These are phyloP conservation scores for Gillenia trifoliata DNA, from an alignment of 306 rosid genomes.

Conservation along the genomic window DNA sequence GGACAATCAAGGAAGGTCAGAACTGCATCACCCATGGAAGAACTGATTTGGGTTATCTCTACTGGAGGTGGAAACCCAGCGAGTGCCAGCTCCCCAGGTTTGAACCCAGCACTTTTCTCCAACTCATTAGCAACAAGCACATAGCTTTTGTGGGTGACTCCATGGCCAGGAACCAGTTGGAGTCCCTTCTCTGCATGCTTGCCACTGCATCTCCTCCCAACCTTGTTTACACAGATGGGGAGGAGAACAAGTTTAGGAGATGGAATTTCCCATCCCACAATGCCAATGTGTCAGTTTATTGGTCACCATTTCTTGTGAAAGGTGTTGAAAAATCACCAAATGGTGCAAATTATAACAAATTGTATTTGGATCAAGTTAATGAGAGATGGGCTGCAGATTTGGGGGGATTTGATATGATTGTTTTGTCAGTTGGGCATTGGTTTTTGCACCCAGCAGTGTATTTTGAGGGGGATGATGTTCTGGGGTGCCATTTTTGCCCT, in stretches of 20 bases:
- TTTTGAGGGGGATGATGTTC: constrained; percentile 44
- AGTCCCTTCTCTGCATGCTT: constrained; percentile 85
- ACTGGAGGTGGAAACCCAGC: constrained; percentile 81
- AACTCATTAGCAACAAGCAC: constrained; percentile 51
- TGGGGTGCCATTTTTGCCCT: constrained; percentile 89
- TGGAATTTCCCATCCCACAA: constrained; percentile 70
- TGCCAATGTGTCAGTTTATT: constrained; percentile 54
- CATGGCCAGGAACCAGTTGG: constrained; percentile 93
- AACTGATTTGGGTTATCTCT: constrained; percentile 57
- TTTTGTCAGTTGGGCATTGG: constrained; percentile 87
- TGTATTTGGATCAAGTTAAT: constrained; percentile 64
- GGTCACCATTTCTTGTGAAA: constrained; percentile 89
- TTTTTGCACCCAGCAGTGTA: constrained; percentile 87
- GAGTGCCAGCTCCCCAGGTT: constrained; percentile 70
- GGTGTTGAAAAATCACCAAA: constrained; percentile 62
- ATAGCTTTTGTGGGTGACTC: constrained; percentile 91
- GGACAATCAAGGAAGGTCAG: constrained; percentile 72
- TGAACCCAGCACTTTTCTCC: constrained; percentile 61
- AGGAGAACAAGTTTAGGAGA: constrained; percentile 59
- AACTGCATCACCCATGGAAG: constrained; percentile 77
- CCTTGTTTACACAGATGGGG: constrained; percentile 47
- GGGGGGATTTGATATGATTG: constrained; percentile 45
- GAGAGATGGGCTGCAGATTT: constrained; percentile 74
- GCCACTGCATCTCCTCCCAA: constrained; percentile 51
- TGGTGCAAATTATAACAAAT: constrained; percentile 45